phyloP scores from a whole-genome alignment of 2,329 filamentous ascomycete species.

The Hirsutella thompsonii region DNA sequence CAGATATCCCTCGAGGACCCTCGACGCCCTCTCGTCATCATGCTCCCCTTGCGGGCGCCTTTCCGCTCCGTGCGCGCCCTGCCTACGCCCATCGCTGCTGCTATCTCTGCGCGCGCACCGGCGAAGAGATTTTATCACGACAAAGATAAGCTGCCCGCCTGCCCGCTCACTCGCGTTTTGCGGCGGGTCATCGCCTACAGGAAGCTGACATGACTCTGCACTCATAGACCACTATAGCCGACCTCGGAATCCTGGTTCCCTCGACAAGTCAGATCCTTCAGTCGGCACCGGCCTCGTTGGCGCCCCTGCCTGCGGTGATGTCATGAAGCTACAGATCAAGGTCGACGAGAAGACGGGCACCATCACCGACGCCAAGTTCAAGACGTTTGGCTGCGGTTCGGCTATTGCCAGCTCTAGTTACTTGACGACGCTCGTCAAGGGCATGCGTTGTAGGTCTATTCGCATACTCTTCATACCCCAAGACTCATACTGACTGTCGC shows the following conservation, averaged over 20 bases:
- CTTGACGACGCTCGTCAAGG: slow-evolving; percentile 83
- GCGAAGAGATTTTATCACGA: slow-evolving; percentile 33
- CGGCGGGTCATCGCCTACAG: not conserved
- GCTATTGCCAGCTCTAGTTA: slow-evolving; percentile 87
- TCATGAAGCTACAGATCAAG: slow-evolving; percentile 72
- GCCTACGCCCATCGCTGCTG: slow-evolving; percentile 6
- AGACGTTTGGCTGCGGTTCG: slow-evolving; percentile 90
- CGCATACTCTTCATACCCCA: not conserved
- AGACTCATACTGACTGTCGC: not conserved
- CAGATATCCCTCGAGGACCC: not conserved
- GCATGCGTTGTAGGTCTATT: slow-evolving; percentile 50
- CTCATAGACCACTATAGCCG: slow-evolving; percentile 36
- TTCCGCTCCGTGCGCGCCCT: slow-evolving; percentile 6
- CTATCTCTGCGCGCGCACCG: slow-evolving; percentile 15
- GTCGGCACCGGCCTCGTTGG: slow-evolving; percentile 89
- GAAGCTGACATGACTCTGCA: slow-evolving; percentile 5
- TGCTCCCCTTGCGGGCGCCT: slow-evolving; percentile 8
- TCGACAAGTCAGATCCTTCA: slow-evolving; percentile 62
- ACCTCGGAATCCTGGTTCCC: slow-evolving; percentile 41
- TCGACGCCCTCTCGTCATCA: slow-evolving; percentile 1
- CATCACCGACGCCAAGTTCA: slow-evolving; percentile 93
- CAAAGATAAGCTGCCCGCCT: slow-evolving; percentile 19
- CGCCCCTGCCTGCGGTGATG: slow-evolving; percentile 78
- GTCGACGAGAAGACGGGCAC: slow-evolving; percentile 80
- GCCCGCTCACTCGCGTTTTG: not conserved